Evolutionary conservation across 176 grass and related monocot genomes (phyloP).

Genomic region (Themeda triandra): DNA sequence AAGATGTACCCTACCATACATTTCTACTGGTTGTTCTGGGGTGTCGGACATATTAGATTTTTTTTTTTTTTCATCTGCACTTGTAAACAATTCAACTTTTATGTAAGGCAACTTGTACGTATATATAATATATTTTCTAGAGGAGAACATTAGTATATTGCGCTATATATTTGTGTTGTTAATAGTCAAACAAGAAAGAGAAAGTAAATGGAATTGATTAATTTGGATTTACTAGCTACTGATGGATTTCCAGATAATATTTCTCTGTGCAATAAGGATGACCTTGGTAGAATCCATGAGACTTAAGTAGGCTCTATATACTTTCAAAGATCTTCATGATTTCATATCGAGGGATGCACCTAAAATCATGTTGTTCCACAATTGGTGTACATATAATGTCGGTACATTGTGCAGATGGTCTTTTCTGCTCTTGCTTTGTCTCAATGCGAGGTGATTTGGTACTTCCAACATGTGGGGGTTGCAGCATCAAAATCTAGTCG

Average conservation of each 20-base stretch:
- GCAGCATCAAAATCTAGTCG: constrained; percentile 77
- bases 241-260: not conserved
- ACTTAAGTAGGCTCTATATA: not conserved
- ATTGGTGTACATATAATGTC: not conserved
- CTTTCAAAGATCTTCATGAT: not conserved
- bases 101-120: not conserved
- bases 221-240: not conserved
- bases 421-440: constrained; percentile 97
- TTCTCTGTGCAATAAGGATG: not conserved
- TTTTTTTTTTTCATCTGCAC: not conserved
- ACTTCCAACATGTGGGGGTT: constrained; percentile 91
- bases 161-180: not conserved
- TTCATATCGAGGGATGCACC: not conserved
- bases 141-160: not conserved
- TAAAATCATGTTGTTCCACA: constrained; percentile 6
- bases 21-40: not conserved
- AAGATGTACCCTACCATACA: not conserved
- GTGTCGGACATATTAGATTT: not conserved
- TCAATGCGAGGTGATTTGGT: constrained; percentile 94
- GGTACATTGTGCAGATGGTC: constrained; percentile 71
- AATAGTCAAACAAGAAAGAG: not conserved
- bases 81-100: constrained; percentile 13
- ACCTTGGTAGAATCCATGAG: not conserved
- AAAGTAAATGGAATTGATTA: not conserved
- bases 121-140: not conserved